Percentiles rank a stretch among this genome's conserved stretches.
Conservation (phyloP, 768 basidiomycete genomes). For the Sporobolomyces roseus region DNA sequence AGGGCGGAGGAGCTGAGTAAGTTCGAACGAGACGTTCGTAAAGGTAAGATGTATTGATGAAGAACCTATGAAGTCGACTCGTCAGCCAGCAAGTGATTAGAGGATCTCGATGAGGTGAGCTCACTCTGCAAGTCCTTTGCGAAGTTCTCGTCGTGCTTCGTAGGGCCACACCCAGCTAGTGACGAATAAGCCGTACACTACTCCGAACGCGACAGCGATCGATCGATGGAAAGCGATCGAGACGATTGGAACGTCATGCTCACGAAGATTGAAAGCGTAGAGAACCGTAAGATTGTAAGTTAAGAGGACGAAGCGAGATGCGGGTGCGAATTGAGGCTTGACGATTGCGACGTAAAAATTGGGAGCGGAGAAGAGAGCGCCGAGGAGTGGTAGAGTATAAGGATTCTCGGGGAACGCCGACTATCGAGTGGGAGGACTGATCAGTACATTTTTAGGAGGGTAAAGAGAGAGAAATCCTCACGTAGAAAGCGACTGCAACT, state of each 20-base stretch:
- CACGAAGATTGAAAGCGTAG: slow-evolving; percentile 49
- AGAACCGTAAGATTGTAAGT: slow-evolving; percentile 79
- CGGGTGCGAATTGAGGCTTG: slow-evolving; percentile 66
- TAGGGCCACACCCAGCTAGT: slow-evolving; percentile 94
- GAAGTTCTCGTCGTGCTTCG: slow-evolving; percentile 82
- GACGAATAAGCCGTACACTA: slow-evolving; percentile 81
- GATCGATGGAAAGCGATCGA: slow-evolving; percentile 73
- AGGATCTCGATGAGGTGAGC: slow-evolving; percentile 43
- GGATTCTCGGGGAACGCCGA: slow-evolving; percentile 71
- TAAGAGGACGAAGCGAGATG: slow-evolving; percentile 73
- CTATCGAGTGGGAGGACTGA: slow-evolving; percentile 45
- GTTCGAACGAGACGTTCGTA: slow-evolving; percentile 86
- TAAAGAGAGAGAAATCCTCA: not conserved
- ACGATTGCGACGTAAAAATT: slow-evolving; percentile 88
- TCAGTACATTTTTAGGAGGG: not conserved
- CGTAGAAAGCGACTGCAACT: slow-evolving; percentile 10
- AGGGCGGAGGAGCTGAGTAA: slow-evolving; percentile 64
- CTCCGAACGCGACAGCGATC: slow-evolving; percentile 74
- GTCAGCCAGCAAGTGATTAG: not conserved
- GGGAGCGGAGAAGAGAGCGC: slow-evolving; percentile 83
- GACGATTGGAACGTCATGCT: slow-evolving; percentile 53
- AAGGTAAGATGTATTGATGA: slow-evolving; percentile 87
- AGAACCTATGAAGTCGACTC: slow-evolving; percentile 60
- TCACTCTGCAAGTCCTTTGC: slow-evolving; percentile 79
- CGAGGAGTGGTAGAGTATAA: slow-evolving; percentile 69